Conservation (phyloP, 2,329 filamentous ascomycete genomes). For the Rhinocladiella similis region DNA sequence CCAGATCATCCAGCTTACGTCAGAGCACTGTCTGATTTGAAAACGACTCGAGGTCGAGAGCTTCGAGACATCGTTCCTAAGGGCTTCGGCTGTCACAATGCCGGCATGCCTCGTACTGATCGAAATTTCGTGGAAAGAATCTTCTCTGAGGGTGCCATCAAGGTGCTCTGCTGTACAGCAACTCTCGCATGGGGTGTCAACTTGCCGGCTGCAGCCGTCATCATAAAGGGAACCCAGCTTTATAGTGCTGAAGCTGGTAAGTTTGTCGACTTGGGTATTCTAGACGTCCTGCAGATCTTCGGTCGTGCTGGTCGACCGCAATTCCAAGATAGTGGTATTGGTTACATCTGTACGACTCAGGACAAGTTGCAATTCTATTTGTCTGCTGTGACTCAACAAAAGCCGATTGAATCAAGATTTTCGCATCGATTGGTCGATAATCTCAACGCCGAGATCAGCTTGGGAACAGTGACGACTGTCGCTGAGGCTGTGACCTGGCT, state of each 20-base stretch:
- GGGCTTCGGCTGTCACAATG: slow-evolving; percentile 92
- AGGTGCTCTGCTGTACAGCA: slow-evolving; percentile 96
- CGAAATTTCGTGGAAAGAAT: slow-evolving; percentile 93
- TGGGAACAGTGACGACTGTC: slow-evolving; percentile 94
- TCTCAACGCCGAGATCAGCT: slow-evolving; percentile 87
- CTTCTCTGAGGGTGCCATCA: slow-evolving; percentile 88
- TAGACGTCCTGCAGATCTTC: slow-evolving; percentile 97
- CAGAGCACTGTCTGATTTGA: slow-evolving; percentile 78
- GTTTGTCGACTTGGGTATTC: slow-evolving; percentile 91
- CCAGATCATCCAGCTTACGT: slow-evolving; percentile 72
- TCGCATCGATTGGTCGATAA: slow-evolving; percentile 94
- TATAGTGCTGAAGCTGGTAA: slow-evolving; percentile 97
- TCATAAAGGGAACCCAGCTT: slow-evolving; percentile 97
- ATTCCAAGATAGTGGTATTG: slow-evolving; percentile 95
- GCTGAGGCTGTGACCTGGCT: slow-evolving; percentile 95
- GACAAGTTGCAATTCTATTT: slow-evolving; percentile 91
- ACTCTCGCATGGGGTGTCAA: slow-evolving; percentile 99
- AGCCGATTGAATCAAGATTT: slow-evolving; percentile 96
- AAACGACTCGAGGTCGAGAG: slow-evolving; percentile 79
- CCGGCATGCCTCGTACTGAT: slow-evolving; percentile 92
- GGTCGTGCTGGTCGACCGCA: slow-evolving; percentile 96
- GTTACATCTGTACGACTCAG: slow-evolving; percentile 96
- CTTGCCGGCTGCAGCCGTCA: slow-evolving; percentile 89
- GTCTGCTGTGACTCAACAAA: slow-evolving; percentile 88
- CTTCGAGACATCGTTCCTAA: slow-evolving; percentile 86